These are phyloP conservation scores for Leptoxyphium fumago DNA, from an alignment of 2,329 filamentous ascomycete species.

Conservation along the genomic window DNA sequence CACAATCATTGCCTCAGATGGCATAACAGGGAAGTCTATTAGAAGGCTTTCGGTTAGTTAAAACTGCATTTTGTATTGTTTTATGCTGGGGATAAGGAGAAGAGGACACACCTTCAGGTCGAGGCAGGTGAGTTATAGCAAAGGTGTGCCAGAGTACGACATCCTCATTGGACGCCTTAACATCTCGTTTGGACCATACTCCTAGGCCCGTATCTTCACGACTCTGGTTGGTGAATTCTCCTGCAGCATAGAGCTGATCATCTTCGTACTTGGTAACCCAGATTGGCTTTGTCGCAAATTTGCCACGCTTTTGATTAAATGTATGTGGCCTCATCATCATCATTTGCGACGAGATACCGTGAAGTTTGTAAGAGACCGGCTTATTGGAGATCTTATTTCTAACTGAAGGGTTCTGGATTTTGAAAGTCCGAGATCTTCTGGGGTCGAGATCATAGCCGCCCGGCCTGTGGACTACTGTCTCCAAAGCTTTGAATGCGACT, in stretches of 20 bases:
- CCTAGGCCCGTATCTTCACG: slow-evolving; percentile 34
- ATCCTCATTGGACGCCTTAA: slow-evolving; percentile 40
- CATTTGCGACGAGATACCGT: slow-evolving; percentile 33
- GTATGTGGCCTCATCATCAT: slow-evolving; percentile 37
- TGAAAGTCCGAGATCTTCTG: slow-evolving; percentile 39
- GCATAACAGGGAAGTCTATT: slow-evolving; percentile 47
- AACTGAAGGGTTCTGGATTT: slow-evolving; percentile 34
- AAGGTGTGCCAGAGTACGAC: slow-evolving; percentile 46
- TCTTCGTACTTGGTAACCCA: slow-evolving; percentile 41
- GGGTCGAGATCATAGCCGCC: slow-evolving; percentile 36
- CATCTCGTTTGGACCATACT: slow-evolving; percentile 35
- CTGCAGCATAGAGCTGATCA: slow-evolving; percentile 36
- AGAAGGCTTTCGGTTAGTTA: no score
- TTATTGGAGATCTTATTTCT: slow-evolving; percentile 32
- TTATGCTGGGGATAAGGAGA: no score
- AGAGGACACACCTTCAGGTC: no score
- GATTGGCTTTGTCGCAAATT: slow-evolving; percentile 36
- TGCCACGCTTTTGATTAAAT: slow-evolving; percentile 37
- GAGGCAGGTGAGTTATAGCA: slow-evolving; percentile 41
- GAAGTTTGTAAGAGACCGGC: slow-evolving; percentile 36
- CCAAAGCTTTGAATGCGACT: slow-evolving; percentile 31
- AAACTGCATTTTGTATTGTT: no score
- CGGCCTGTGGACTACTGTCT: slow-evolving; percentile 34
- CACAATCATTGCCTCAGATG: slow-evolving; percentile 41
- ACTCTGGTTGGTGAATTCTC: slow-evolving; percentile 37